phyloP scores from a whole-genome alignment of 176 grass and related monocot species.

The maize (Zea mays) region DNA sequence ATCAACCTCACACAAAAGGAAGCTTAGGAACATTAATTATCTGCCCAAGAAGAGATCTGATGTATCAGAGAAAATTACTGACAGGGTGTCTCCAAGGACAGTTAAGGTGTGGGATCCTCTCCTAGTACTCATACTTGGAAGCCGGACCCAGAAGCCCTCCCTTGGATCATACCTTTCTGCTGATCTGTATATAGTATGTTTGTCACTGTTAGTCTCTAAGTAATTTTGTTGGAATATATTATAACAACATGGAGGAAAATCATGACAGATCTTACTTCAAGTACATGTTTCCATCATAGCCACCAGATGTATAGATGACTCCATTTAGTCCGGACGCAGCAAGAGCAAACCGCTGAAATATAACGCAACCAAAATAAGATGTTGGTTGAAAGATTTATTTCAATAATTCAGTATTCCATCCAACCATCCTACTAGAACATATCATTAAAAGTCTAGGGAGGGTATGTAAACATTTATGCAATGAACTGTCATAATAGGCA shows the following conservation, averaged over 20 bases:
- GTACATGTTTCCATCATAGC: slow-evolving; percentile 73
- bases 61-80: slow-evolving; percentile 32
- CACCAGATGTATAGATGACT: slow-evolving; percentile 70
- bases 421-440: not conserved
- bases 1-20: no score
- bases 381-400: slow-evolving; percentile 30
- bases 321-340: slow-evolving; percentile 56
- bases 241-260: slow-evolving; percentile 11
- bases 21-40: not conserved
- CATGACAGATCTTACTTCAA: slow-evolving; percentile 55
- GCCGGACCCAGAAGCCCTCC: slow-evolving; percentile 78
- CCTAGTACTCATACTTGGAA: slow-evolving; percentile 72
- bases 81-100: slow-evolving; percentile 60
- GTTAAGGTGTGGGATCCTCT: slow-evolving; percentile 71
- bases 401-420: not conserved
- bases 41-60: not conserved
- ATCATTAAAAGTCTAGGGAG: slow-evolving; percentile 17
- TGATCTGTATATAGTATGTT: slow-evolving; percentile 45
- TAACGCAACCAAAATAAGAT: slow-evolving; percentile 24
- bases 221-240: not conserved
- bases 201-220: slow-evolving; percentile 33
- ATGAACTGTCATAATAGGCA: not conserved
- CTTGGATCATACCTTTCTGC: slow-evolving; percentile 93
- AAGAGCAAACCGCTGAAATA: slow-evolving; percentile 84
- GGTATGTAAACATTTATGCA: not conserved